These are phyloP conservation scores for Myxozyma nipponensis DNA, from an alignment of 805 yeast species.

Conservation along the genomic window DNA sequence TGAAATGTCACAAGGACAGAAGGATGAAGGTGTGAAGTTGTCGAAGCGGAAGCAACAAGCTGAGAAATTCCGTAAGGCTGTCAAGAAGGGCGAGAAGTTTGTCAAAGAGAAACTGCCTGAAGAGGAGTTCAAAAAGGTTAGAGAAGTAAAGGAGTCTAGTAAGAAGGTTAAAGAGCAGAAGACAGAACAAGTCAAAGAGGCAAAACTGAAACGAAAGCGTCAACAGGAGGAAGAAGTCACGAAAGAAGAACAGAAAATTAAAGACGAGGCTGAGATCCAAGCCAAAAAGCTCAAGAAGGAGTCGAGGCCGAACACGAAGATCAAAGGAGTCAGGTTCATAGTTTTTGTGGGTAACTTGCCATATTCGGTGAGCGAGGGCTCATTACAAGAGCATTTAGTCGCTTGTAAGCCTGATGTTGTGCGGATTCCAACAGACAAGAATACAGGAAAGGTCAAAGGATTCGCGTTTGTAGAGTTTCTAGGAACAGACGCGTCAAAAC, in stretches of 20 bases:
- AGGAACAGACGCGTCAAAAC: slow-evolving; percentile 62
- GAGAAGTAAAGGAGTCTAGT: slow-evolving; percentile 6
- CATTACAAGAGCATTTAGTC: slow-evolving; percentile 67
- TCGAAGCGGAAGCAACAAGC: slow-evolving; percentile 36
- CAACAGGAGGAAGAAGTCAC: slow-evolving; percentile 5
- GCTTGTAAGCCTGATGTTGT: slow-evolving; percentile 65
- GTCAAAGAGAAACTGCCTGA: background rate
- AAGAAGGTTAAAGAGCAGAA: slow-evolving; percentile 6
- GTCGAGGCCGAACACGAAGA: slow-evolving; percentile 66
- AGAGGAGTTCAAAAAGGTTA: slow-evolving; percentile 5
- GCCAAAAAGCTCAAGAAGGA: slow-evolving; percentile 37
- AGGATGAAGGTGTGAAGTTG: slow-evolving; percentile 20
- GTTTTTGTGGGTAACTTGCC: slow-evolving; percentile 91
- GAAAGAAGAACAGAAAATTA: slow-evolving; percentile 1
- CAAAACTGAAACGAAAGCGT: slow-evolving; percentile 10
- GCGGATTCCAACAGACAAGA: slow-evolving; percentile 63
- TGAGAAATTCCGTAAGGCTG: slow-evolving; percentile 10
- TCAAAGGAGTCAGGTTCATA: slow-evolving; percentile 67
- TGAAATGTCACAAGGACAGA: background rate
- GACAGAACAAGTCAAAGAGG: background rate
- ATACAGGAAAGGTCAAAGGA: slow-evolving; percentile 50
- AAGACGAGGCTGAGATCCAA: slow-evolving; percentile 2
- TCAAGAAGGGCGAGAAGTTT: slow-evolving; percentile 12
- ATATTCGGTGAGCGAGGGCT: slow-evolving; percentile 58
- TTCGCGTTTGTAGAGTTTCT: slow-evolving; percentile 88